Evolutionary conservation across 768 basidiomycete genomes (phyloP), one percentile per base, ranked within the genome.

Genomic region (Lyophyllum shimeji): DNA sequence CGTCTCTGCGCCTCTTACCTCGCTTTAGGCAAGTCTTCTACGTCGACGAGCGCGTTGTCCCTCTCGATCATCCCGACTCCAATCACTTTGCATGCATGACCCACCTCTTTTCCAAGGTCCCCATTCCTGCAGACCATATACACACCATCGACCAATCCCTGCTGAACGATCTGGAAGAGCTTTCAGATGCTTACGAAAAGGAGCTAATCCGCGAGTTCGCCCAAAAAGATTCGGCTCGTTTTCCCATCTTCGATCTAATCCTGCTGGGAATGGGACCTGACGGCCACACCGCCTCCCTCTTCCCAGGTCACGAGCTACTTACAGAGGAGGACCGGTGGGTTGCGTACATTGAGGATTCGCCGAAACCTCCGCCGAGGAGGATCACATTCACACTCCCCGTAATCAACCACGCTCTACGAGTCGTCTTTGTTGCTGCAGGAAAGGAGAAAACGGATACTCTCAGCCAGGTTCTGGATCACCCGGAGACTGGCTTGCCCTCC

Each of bases 281-380:
- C 69, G 96, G 96, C n/a, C 97, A 99, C 78, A 98, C 96, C 40
- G 94, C 90, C 58, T 95, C 92, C 7, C 86, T 99, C 62, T 99
- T 99, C 84, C 97, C 97, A 8, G 90, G 82, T n/a, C 96, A 98
- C 67, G 71, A 74, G 21, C 81, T 98, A 37, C 82, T 99, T 47
- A 58, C 74, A n/a, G 96, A 97, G 74, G 82, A 79, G 48, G 93
- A 93, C 70, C 83, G 92, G 57, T 99, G 97, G 97, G 91, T 99
- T 21, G 96, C 95, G 1, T 89, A 85, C 71, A 77, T 99, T 65
- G 86, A 90, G 18, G 93, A 98, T 75, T 90, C 90, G 37, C 97
- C 97, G 21, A 98, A 99, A 72, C 93, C 93, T 0, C 97, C 97
- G 12, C 77, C 86, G 12, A 85, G 81, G 64, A 85, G 97, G 58